phyloP scores from a whole-genome alignment of 2,329 filamentous ascomycete species.

The Aspergillus japonicus region DNA sequence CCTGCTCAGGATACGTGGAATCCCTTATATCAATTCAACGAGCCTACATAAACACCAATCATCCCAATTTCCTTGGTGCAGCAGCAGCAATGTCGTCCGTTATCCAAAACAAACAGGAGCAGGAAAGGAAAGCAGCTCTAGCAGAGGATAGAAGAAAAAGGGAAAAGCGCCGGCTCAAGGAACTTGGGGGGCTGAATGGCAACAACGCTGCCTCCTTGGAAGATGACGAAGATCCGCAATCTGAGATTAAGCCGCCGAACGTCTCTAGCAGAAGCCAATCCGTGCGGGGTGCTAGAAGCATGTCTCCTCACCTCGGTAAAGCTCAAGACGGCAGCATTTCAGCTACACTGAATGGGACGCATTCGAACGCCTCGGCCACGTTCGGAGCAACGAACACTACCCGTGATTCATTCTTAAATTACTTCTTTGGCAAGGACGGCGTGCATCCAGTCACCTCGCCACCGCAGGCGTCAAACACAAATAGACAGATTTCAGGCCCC shows the following conservation, averaged over 20 bases:
- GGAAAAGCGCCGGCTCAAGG: slow-evolving; percentile 78
- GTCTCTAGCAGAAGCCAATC: slow-evolving; percentile 62
- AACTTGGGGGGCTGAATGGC: slow-evolving; percentile 74
- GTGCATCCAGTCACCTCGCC: slow-evolving; percentile 47
- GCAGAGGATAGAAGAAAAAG: slow-evolving; percentile 84
- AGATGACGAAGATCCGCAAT: slow-evolving; percentile 64
- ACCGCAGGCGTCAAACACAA: slow-evolving; percentile 41
- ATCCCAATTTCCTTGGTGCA: slow-evolving; percentile 96
- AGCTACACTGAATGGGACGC: slow-evolving; percentile 65
- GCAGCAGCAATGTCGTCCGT: slow-evolving; percentile 97
- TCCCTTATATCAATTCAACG: slow-evolving; percentile 96
- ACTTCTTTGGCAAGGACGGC: slow-evolving; percentile 95
- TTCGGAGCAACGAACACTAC: slow-evolving; percentile 63
- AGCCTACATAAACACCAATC: slow-evolving; percentile 99
- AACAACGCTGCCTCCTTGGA: slow-evolving; percentile 59
- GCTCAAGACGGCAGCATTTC: slow-evolving; percentile 64
- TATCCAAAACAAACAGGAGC: slow-evolving; percentile 90
- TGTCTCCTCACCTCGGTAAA: slow-evolving; percentile 73
- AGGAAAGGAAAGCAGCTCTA: slow-evolving; percentile 76
- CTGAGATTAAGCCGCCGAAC: slow-evolving; percentile 51
- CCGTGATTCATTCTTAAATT: slow-evolving; percentile 92
- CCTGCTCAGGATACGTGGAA: slow-evolving; percentile 86
- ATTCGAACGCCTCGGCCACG: slow-evolving; percentile 61
- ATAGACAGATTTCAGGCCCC: slow-evolving; percentile 73
- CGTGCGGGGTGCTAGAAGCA: slow-evolving; percentile 66